Conservation (phyloP, 768 basidiomycete genomes). For the Trametes punicea region DNA sequence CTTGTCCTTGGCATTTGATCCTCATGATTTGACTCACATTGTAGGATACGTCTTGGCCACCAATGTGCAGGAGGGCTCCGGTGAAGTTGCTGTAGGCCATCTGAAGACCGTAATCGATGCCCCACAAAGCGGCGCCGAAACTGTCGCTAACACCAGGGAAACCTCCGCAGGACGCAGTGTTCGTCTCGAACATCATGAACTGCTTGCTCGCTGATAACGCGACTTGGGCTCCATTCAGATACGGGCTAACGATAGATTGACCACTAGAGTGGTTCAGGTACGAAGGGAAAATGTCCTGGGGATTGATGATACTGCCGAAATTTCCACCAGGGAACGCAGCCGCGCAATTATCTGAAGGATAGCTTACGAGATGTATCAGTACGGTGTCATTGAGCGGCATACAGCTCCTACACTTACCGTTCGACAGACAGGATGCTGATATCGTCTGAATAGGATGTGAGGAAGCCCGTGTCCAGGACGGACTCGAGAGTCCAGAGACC, state of each 20-base stretch:
- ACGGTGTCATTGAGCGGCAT: neutral
- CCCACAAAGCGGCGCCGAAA: conserved; percentile 51
- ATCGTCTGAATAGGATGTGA: conserved; percentile 27
- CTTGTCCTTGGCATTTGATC: conserved; percentile 10
- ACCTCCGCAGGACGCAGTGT: conserved; percentile 51
- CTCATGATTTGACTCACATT: conserved; percentile 38
- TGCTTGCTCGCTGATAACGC: conserved; percentile 36
- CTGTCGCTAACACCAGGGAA: conserved; percentile 49
- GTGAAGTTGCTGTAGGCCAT: conserved; percentile 50
- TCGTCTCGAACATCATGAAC: conserved; percentile 53
- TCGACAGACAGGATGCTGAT: conserved; percentile 41
- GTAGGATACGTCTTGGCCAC: conserved; percentile 48
- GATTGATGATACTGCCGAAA: conserved; percentile 27
- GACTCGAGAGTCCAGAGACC: conserved; percentile 18
- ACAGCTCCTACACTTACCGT: conserved; percentile 22
- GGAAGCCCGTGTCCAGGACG: conserved; percentile 30
- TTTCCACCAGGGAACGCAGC: conserved; percentile 25
- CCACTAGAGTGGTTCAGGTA: conserved; percentile 45
- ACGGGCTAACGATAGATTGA: conserved; percentile 35
- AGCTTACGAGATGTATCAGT: conserved; percentile 25
- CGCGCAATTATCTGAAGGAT: conserved; percentile 36
- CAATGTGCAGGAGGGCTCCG: conserved; percentile 44
- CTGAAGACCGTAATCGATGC: conserved; percentile 45
- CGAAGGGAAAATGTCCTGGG: conserved; percentile 39
- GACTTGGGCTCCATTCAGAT: conserved; percentile 33